Conservation (phyloP, 2,329 filamentous ascomycete genomes). For the Fusarium nodosum region DNA sequence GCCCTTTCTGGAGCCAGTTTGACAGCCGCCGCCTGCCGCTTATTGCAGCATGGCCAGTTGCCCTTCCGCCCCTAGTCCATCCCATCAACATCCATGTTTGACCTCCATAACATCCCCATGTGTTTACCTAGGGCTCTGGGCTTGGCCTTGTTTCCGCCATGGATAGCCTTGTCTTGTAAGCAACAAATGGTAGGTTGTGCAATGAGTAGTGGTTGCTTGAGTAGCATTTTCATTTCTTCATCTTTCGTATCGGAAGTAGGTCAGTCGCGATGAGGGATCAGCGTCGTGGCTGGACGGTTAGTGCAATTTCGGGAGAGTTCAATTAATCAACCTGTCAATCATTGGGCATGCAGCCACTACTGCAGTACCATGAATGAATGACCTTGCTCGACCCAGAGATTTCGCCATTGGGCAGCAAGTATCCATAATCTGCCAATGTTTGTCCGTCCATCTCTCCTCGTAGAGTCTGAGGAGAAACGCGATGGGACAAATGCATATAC, state of each 20-base stretch:
- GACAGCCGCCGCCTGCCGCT: conserved; percentile 50
- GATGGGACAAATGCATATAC: conserved; percentile 28
- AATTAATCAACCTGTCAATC: conserved; percentile 27
- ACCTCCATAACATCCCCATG: conserved; percentile 32
- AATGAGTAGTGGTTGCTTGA: conserved; percentile 21
- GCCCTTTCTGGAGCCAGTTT: conserved; percentile 50
- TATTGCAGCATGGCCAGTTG: conserved; percentile 42
- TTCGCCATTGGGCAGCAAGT: conserved; percentile 56
- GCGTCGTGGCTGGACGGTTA: conserved; percentile 25
- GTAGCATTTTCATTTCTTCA: conserved; percentile 45
- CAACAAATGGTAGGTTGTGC: conserved; percentile 23
- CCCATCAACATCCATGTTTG: conserved; percentile 39
- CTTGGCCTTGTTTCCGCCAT: conserved; percentile 17
- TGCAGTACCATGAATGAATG: conserved; percentile 7
- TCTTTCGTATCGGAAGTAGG: conserved; percentile 22
- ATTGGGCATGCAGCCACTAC: conserved; percentile 31
- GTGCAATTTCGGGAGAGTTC: conserved; percentile 38
- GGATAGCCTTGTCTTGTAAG: conserved; percentile 25
- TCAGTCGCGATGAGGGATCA: conserved; percentile 28
- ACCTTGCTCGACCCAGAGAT: conserved; percentile 16
- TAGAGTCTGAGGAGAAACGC: conserved; percentile 12
- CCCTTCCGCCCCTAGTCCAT: conserved; percentile 45
- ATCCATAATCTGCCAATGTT: conserved; percentile 28
- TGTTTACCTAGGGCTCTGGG: conserved; percentile 32
- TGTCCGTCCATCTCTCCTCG: conserved; percentile 12